Conservation (phyloP, 2,329 filamentous ascomycete species). For the Dactylellina haptotyla region DNA sequence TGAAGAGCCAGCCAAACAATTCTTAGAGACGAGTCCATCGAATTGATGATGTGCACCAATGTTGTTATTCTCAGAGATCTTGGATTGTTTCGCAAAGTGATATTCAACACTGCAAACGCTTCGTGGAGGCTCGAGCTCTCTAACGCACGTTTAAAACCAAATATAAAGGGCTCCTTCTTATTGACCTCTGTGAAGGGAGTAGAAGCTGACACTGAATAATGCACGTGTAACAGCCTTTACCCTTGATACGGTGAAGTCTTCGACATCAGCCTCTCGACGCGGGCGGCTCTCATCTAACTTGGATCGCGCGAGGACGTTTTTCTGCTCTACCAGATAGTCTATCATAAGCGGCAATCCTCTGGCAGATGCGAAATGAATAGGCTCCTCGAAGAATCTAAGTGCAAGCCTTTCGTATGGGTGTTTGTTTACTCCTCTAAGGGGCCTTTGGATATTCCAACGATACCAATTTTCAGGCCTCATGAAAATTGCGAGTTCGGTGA, state of each 20-base stretch:
- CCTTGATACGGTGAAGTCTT: slow-evolving; percentile 9
- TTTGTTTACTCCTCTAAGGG: not conserved
- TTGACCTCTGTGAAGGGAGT: not conserved
- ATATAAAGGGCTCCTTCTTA: not conserved
- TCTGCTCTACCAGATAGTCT: slow-evolving; percentile 6
- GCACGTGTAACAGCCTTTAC: not conserved
- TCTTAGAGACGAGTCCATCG: slow-evolving; percentile 6
- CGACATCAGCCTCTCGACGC: slow-evolving; percentile 1
- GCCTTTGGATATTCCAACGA: slow-evolving; percentile 20
- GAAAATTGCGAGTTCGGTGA: slow-evolving; percentile 35
- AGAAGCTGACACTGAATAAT: too few species aligned
- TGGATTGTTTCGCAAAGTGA: not conserved
- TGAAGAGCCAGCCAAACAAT: slow-evolving; percentile 5
- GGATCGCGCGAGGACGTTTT: not conserved
- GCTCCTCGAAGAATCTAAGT: slow-evolving; percentile 15
- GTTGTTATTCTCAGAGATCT: not conserved
- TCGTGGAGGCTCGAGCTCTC: not conserved
- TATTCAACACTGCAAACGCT: slow-evolving; percentile 7
- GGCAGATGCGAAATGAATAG: slow-evolving; percentile 17
- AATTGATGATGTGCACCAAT: not conserved
- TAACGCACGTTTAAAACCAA: not conserved
- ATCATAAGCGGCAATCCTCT: slow-evolving; percentile 24
- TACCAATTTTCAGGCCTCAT: slow-evolving; percentile 35
- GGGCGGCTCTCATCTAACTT: not conserved
- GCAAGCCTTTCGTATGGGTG: not conserved